phyloP scores from a whole-genome alignment of 257 asterid genomes.

The Capsicum pubescens region DNA sequence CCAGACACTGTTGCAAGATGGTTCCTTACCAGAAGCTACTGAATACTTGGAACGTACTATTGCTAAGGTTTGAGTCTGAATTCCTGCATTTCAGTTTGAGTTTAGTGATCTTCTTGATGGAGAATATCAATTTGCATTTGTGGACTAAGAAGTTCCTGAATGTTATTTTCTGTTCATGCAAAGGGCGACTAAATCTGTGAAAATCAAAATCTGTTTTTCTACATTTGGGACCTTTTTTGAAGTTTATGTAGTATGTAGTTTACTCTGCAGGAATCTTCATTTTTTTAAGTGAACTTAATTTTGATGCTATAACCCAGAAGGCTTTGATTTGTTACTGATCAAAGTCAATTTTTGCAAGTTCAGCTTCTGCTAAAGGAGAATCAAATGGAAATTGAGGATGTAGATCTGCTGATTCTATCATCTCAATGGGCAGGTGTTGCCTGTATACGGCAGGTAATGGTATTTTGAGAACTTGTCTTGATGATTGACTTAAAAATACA shows the following conservation, averaged over 20 bases:
- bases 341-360: conserved; percentile 25
- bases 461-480: conserved; percentile 27
- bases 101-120: conserved; percentile 1
- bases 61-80: conserved; percentile 61
- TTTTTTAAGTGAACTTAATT: not conserved
- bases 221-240: not conserved
- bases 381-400: conserved; percentile 63
- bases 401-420: conserved; percentile 79
- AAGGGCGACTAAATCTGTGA: not conserved
- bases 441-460: conserved; percentile 65
- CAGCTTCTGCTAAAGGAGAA: conserved; percentile 67
- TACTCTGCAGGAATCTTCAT: not conserved
- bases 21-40: conserved; percentile 60
- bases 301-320: conserved; percentile 1
- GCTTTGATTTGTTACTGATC: conserved; percentile 19
- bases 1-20: conserved; percentile 61
- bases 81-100: conserved; percentile 18
- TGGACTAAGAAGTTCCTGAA: not conserved
- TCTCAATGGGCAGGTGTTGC: conserved; percentile 88
- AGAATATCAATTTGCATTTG: not conserved
- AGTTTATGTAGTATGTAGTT: conserved; percentile 7
- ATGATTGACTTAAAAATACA: conserved; percentile 10
- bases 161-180: not conserved
- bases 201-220: not conserved
- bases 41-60: conserved; percentile 69